These are phyloP conservation scores for Auriculariales sp. DNA, from an alignment of 768 basidiomycete genomes.

Conservation along the genomic window DNA sequence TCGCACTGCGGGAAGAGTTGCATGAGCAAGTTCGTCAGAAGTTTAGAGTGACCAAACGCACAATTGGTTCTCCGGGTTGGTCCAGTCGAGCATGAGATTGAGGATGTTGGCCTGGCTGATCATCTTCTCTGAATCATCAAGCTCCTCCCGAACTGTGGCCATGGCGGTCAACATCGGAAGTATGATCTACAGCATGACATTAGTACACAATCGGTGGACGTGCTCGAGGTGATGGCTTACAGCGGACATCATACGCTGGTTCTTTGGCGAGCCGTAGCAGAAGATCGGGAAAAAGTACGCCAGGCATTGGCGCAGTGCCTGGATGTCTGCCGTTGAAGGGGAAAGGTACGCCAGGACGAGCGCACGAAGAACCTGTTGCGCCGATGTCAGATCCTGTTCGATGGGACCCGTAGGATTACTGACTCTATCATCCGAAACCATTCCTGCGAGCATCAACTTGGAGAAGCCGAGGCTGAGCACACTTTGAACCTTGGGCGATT, in stretches of 20 bases:
- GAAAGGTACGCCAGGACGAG: conserved; percentile 56
- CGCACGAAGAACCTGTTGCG: conserved; percentile 28
- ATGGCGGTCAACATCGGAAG: conserved; percentile 51
- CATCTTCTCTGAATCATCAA: conserved; percentile 64
- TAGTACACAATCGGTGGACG: conserved; percentile 15
- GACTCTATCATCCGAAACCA: conserved; percentile 60
- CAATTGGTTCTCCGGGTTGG: conserved; percentile 61
- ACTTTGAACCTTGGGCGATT: conserved; percentile 49
- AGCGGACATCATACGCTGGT: conserved; percentile 62
- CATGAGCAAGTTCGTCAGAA: neutral
- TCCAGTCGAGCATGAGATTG: conserved; percentile 78
- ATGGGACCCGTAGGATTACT: conserved; percentile 12
- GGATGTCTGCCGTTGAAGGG: conserved; percentile 67
- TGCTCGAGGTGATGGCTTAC: conserved; percentile 27
- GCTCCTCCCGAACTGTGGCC: conserved; percentile 37
- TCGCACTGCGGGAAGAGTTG: conserved; percentile 19
- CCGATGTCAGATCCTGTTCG: neutral
- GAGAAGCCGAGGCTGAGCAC: conserved; percentile 63
- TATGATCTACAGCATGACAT: conserved; percentile 39
- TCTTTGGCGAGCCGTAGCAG: conserved; percentile 60
- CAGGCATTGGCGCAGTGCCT: conserved; percentile 72
- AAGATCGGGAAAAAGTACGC: conserved; percentile 79
- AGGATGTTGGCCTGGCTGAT: conserved; percentile 58
- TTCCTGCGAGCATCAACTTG: conserved; percentile 72
- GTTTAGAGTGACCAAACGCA: conserved; percentile 22